Conservation (phyloP, 2,329 filamentous ascomycete genomes). For the Stagonosporopsis vannaccii region DNA sequence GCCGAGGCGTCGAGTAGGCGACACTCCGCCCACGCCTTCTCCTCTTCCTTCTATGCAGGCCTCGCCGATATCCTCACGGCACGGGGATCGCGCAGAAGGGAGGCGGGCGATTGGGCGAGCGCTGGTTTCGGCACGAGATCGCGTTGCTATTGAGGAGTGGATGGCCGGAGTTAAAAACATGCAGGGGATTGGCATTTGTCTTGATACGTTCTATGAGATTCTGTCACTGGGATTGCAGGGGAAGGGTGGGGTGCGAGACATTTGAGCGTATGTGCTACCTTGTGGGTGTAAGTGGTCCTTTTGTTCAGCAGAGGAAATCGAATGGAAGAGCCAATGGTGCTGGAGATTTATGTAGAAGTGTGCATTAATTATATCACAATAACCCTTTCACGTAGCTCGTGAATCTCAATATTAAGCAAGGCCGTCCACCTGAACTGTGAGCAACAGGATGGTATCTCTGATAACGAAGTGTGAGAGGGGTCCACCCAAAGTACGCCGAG, state of each 20-base stretch:
- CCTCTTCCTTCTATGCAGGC: neutral
- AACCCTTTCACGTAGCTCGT: neutral
- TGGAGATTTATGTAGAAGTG: neutral
- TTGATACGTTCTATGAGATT: neutral
- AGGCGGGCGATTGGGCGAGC: neutral
- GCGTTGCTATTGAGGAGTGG: neutral
- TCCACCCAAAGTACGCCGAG: neutral
- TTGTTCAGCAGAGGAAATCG: neutral
- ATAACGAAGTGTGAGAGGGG: neutral
- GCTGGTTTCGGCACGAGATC: neutral
- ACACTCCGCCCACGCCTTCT: neutral
- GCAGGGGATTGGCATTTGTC: neutral
- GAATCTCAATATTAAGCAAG: constrained; percentile 2
- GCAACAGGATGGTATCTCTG: constrained; percentile 34
- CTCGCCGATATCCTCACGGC: neutral
- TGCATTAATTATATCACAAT: constrained; percentile 2
- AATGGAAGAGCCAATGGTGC: neutral
- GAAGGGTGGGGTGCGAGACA: neutral
- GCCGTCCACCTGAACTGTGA: constrained; percentile 9
- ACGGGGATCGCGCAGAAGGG: neutral
- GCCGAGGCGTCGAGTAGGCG: neutral
- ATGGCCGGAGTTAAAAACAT: neutral
- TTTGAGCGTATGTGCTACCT: neutral
- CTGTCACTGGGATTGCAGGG: neutral
- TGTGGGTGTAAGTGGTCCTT: neutral